Conservation (phyloP, 2,329 filamentous ascomycete species). For the Arachnomyces sp. region DNA sequence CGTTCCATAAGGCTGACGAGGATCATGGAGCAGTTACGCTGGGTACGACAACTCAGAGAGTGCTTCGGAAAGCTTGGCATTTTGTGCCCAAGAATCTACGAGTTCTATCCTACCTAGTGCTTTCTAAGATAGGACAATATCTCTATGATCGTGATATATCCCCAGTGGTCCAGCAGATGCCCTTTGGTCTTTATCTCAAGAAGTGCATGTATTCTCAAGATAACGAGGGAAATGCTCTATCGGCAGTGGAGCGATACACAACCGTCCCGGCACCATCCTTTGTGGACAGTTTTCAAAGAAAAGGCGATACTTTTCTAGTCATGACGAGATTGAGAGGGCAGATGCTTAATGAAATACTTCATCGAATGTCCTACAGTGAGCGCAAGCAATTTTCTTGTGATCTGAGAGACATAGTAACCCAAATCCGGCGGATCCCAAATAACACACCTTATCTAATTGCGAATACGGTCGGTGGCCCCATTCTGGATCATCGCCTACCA, state of each 20-base stretch:
- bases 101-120: not conserved
- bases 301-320: constrained; percentile 5
- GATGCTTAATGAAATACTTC: constrained; percentile 2
- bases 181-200: constrained; percentile 11
- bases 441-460: constrained; percentile 3
- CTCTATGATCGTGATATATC: not conserved
- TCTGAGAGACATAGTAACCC: constrained; percentile 5
- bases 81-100: constrained; percentile 4
- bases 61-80: constrained; percentile 4
- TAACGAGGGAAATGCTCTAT: constrained; percentile 11
- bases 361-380: constrained; percentile 10
- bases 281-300: constrained; percentile 1
- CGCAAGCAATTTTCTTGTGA: constrained; percentile 9
- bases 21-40: no score
- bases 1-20: no score
- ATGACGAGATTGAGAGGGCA: constrained; percentile 11
- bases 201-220: constrained; percentile 3
- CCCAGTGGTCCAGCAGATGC: constrained; percentile 5
- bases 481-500: constrained; percentile 7
- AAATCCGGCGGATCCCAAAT: constrained; percentile 8
- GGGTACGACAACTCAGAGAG: not conserved
- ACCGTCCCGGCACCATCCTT: constrained; percentile 9
- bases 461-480: constrained; percentile 8
- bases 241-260: constrained; percentile 9
- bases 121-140: not conserved